Percentiles rank a stretch among this genome's conserved stretches.
Evolutionary conservation across 2,329 filamentous ascomycete genomes (phyloP).

Genomic region (Hymenoscyphus fructigenus): DNA sequence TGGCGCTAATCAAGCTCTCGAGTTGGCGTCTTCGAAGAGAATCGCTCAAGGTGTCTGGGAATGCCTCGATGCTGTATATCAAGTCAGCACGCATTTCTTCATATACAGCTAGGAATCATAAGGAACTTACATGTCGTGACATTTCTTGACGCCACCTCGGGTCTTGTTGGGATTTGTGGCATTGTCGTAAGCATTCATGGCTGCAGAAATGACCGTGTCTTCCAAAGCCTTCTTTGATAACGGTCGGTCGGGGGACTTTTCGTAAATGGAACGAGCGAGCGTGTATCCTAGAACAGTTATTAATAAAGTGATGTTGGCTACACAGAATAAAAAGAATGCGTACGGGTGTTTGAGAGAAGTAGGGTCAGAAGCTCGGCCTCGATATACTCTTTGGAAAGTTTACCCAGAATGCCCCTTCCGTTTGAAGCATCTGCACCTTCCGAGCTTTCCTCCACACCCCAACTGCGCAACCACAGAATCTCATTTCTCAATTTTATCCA

Average conservation of each 20-base stretch:
- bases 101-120: no score
- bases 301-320: not conserved
- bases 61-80: conserved; percentile 57
- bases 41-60: conserved; percentile 56
- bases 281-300: conserved; percentile 51
- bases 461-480: conserved; percentile 71
- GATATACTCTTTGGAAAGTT: conserved; percentile 58
- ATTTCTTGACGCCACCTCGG: conserved; percentile 74
- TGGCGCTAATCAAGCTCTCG: conserved; percentile 67
- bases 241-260: conserved; percentile 49
- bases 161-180: conserved; percentile 78
- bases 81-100: conserved; percentile 24
- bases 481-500: conserved; percentile 63
- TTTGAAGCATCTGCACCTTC: conserved; percentile 37
- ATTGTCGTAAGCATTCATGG: conserved; percentile 74
- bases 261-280: conserved; percentile 62
- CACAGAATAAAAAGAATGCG: not conserved
- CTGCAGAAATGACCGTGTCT: conserved; percentile 60
- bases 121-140: conserved; percentile 65
- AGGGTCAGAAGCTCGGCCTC: conserved; percentile 71
- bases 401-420: conserved; percentile 54
- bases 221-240: conserved; percentile 53
- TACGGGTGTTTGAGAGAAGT: conserved; percentile 54
- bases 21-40: conserved; percentile 55
- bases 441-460: conserved; percentile 55